phyloP scores from a whole-genome alignment of 1,284 basidiomycete genomes.

The Neolentinus lepideus region DNA sequence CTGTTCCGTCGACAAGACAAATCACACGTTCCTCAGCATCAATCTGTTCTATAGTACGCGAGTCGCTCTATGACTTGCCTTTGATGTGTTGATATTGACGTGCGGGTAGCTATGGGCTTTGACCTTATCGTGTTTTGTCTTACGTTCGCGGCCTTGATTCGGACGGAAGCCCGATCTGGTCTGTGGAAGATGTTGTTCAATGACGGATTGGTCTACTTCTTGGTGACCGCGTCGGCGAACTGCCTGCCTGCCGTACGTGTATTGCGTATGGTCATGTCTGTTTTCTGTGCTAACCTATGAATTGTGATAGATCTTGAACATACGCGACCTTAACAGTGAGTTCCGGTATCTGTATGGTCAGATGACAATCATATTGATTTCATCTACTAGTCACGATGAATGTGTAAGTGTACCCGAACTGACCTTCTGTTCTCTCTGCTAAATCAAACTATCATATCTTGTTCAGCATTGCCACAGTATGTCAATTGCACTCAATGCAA shows the following conservation, averaged over 20 bases:
- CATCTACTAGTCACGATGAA: conserved; percentile 48
- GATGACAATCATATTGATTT: conserved; percentile 3
- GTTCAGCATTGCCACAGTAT: conserved; percentile 24
- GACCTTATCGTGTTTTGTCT: conserved; percentile 53
- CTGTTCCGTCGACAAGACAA: conserved; percentile 47
- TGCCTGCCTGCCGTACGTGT: conserved; percentile 54
- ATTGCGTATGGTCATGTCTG: neutral
- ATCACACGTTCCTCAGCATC: conserved; percentile 48
- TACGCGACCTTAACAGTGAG: conserved; percentile 55
- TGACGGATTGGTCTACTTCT: conserved; percentile 63
- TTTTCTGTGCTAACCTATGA: conserved; percentile 1
- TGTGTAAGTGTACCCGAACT: conserved; percentile 24
- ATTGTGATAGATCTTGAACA: conserved; percentile 37
- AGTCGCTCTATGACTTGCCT: conserved; percentile 1
- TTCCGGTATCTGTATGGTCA: conserved; percentile 2
- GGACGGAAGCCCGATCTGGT: conserved; percentile 42
- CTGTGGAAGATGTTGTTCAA: conserved; percentile 60
- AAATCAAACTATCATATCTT: conserved; percentile 28
- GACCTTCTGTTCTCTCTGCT: conserved; percentile 6
- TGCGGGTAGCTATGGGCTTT: conserved; percentile 52
- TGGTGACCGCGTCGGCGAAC: conserved; percentile 58
- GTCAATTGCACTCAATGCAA: conserved; percentile 51
- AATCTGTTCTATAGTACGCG: conserved; percentile 62
- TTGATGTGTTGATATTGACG: neutral
- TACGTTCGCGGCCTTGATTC: conserved; percentile 42